Conservation (phyloP, 371 early-diverging fungal genomes). For the Syncephalastrum racemosum region DNA sequence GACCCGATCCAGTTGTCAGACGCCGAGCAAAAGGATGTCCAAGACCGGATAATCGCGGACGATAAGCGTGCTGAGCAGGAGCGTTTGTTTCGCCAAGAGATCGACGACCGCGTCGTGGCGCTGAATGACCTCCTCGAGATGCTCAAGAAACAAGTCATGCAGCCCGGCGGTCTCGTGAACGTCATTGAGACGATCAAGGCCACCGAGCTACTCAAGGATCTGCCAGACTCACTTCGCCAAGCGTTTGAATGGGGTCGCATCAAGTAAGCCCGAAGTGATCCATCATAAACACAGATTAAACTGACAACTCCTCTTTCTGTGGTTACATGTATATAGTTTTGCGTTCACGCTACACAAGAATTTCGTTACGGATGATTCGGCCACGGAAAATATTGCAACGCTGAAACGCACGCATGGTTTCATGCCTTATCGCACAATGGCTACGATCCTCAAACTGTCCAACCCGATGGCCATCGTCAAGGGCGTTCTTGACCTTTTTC, state of each 20-base stretch:
- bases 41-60: conserved; percentile 38
- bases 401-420: conserved; percentile 59
- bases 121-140: conserved; percentile 50
- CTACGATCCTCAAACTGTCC: conserved; percentile 55
- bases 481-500: conserved; percentile 60
- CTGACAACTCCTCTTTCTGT: background rate
- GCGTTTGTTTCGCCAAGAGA: conserved; percentile 44
- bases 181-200: conserved; percentile 43
- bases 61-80: conserved; percentile 47
- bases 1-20: conserved; percentile 42
- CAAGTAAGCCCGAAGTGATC: conserved; percentile 23
- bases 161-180: conserved; percentile 50
- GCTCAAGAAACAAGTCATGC: conserved; percentile 54
- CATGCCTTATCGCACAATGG: conserved; percentile 63
- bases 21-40: conserved; percentile 45
- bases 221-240: conserved; percentile 52
- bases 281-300: too few relatives aligned
- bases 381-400: conserved; percentile 51
- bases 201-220: conserved; percentile 37
- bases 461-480: conserved; percentile 68
- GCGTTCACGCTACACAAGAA: conserved; percentile 63
- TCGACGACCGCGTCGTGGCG: conserved; percentile 52
- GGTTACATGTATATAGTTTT: too few relatives aligned
- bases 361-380: conserved; percentile 60
- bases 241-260: conserved; percentile 67